These are phyloP conservation scores for Tuber aestivum DNA, from an alignment of 495 filamentous ascomycete genomes.

Conservation along the genomic window DNA sequence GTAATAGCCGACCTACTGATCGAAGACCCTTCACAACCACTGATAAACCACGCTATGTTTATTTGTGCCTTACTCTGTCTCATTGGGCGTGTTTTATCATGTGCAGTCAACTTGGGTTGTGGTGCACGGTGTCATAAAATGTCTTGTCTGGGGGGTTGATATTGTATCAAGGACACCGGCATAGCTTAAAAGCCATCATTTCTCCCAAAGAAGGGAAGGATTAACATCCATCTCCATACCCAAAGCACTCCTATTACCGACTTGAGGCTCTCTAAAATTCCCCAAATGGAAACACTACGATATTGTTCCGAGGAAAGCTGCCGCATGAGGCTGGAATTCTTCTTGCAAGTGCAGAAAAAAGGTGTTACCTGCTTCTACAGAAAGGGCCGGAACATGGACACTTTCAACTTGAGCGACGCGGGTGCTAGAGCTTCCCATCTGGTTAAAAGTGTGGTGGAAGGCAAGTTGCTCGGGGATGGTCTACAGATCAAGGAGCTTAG, in stretches of 20 bases:
- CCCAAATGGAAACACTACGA: background rate
- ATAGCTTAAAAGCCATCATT: background rate
- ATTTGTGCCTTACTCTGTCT: background rate
- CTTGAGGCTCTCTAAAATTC: background rate
- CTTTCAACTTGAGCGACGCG: background rate
- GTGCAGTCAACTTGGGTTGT: background rate
- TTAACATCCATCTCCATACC: background rate
- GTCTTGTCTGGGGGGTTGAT: background rate
- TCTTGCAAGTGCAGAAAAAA: background rate
- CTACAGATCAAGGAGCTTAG: conserved; percentile 8
- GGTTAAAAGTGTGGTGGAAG: background rate
- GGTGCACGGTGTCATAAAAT: background rate
- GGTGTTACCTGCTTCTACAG: background rate
- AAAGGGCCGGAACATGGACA: background rate
- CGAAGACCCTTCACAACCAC: background rate
- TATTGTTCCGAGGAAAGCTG: background rate
- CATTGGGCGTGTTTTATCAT: background rate
- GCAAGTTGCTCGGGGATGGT: background rate
- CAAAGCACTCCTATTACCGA: background rate
- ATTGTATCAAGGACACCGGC: background rate
- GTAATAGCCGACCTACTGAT: background rate
- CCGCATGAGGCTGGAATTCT: background rate
- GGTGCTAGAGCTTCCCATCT: background rate
- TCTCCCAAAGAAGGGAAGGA: background rate
- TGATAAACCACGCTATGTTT: background rate